Conservation (phyloP, 208 protist species). For the Leishmania turanica region DNA sequence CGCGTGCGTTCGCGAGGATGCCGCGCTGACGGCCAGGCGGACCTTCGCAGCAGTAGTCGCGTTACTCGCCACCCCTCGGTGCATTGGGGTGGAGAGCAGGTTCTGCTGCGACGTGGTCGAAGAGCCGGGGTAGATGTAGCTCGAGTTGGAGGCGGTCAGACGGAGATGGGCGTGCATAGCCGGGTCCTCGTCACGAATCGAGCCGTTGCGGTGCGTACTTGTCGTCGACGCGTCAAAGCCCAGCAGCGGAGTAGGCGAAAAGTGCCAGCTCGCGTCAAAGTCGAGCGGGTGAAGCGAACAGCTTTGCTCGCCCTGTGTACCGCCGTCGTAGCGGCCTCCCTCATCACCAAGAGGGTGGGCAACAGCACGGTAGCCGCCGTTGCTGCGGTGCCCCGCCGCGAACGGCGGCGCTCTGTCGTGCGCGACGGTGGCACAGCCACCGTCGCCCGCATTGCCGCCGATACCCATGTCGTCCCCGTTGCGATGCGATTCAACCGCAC, state of each 20-base stretch:
- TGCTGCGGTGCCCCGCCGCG: not conserved
- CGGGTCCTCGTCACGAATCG: conserved; percentile 31
- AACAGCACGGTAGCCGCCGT: conserved; percentile 14
- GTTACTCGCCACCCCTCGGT: not conserved
- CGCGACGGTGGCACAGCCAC: not conserved
- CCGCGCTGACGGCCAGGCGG: conserved; percentile 8
- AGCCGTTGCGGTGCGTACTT: conserved; percentile 22
- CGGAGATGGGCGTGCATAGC: conserved; percentile 15
- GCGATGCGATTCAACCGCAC: conserved; percentile 8
- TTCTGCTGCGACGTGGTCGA: conserved; percentile 25
- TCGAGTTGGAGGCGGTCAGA: conserved; percentile 17
- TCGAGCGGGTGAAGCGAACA: conserved; percentile 21
- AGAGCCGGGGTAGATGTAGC: conserved; percentile 4
- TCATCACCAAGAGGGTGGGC: conserved; percentile 3
- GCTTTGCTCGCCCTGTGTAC: conserved; percentile 11
- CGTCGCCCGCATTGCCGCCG: conserved; percentile 2
- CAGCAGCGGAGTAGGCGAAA: conserved; percentile 33
- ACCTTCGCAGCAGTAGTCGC: conserved; percentile 7
- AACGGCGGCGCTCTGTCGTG: not conserved
- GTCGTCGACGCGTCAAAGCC: conserved; percentile 41
- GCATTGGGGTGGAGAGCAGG: conserved; percentile 8
- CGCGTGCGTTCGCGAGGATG: not conserved
- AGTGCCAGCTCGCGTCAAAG: conserved; percentile 44
- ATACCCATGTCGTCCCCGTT: conserved; percentile 16
- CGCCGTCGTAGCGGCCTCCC: conserved; percentile 3